These are phyloP conservation scores for Alternaria consortialis DNA, from an alignment of 2,329 filamentous ascomycete species.

Conservation along the genomic window DNA sequence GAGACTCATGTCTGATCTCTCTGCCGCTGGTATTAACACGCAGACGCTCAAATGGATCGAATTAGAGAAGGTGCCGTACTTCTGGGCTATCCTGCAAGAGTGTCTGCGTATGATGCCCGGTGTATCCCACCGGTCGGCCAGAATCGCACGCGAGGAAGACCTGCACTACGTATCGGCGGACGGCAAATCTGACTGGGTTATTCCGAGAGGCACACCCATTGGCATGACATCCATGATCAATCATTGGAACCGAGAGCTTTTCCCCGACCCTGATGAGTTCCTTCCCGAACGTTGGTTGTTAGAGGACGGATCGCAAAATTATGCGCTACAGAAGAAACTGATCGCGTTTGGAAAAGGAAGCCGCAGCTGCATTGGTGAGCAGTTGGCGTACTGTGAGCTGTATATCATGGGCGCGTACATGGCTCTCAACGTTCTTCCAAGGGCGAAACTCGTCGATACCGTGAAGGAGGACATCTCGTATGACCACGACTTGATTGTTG, in stretches of 20 bases:
- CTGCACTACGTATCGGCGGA: slow-evolving; percentile 31
- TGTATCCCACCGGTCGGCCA: slow-evolving; percentile 32
- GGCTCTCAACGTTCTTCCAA: slow-evolving; percentile 31
- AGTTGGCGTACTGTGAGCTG: slow-evolving; percentile 40
- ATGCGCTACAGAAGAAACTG: slow-evolving; percentile 33
- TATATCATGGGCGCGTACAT: slow-evolving; percentile 37
- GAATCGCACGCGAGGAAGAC: slow-evolving; percentile 32
- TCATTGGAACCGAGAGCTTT: slow-evolving; percentile 45
- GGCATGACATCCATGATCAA: slow-evolving; percentile 43
- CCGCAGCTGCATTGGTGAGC: slow-evolving; percentile 43
- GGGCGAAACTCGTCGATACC: slow-evolving; percentile 35
- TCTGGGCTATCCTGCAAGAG: slow-evolving; percentile 47
- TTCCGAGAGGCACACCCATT: slow-evolving; percentile 38
- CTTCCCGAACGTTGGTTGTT: slow-evolving; percentile 48
- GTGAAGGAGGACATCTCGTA: slow-evolving; percentile 35
- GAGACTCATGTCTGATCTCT: slow-evolving; percentile 34
- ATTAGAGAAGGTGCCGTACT: slow-evolving; percentile 43
- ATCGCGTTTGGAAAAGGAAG: slow-evolving; percentile 42
- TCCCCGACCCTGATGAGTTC: slow-evolving; percentile 39
- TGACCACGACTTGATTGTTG: slow-evolving; percentile 37
- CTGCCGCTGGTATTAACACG: slow-evolving; percentile 17
- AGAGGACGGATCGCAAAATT: slow-evolving; percentile 27
- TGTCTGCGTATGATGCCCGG: slow-evolving; percentile 48
- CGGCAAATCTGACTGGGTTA: slow-evolving; percentile 31
- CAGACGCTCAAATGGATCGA: slow-evolving; percentile 30